These are phyloP conservation scores for Saposhnikovia divaricata DNA, from an alignment of 129 eudicot species.

Conservation along the genomic window DNA sequence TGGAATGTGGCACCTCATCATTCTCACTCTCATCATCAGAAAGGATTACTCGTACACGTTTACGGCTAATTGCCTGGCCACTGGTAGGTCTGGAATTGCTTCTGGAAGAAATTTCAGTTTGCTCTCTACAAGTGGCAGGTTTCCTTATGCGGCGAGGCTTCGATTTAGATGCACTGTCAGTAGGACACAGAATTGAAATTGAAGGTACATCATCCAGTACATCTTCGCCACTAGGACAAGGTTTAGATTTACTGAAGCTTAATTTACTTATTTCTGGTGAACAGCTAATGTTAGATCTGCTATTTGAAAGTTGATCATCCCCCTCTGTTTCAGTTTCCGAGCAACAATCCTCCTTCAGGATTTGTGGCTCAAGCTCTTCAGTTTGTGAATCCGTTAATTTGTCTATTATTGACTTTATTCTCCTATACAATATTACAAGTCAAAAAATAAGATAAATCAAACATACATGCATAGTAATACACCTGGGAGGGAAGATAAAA, in stretches of 20 bases:
- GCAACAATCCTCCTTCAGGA: constrained; percentile 44
- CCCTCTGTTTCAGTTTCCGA: constrained; percentile 81
- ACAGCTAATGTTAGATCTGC: constrained; percentile 28
- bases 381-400: constrained; percentile 38
- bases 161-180: constrained; percentile 21
- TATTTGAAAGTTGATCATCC: constrained; percentile 32
- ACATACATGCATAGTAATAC: constrained; percentile 3
- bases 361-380: constrained; percentile 34
- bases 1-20: constrained; percentile 30
- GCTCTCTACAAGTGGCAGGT: constrained; percentile 21
- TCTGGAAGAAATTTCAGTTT: constrained; percentile 32
- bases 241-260: constrained; percentile 15
- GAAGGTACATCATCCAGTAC: constrained; percentile 38
- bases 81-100: constrained; percentile 40
- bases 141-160: constrained; percentile 20
- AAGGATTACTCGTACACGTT: constrained; percentile 65
- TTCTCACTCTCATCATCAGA: constrained; percentile 78
- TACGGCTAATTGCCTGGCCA: constrained; percentile 56
- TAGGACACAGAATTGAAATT: constrained; percentile 34
- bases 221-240: constrained; percentile 29
- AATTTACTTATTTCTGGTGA: constrained; percentile 29
- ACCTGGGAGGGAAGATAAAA: neutral
- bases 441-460: constrained; percentile 5
- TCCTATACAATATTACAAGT: constrained; percentile 36
- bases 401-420: constrained; percentile 47